phyloP scores from a whole-genome alignment of 345 rosid genomes.

The Theobroma cacao region DNA sequence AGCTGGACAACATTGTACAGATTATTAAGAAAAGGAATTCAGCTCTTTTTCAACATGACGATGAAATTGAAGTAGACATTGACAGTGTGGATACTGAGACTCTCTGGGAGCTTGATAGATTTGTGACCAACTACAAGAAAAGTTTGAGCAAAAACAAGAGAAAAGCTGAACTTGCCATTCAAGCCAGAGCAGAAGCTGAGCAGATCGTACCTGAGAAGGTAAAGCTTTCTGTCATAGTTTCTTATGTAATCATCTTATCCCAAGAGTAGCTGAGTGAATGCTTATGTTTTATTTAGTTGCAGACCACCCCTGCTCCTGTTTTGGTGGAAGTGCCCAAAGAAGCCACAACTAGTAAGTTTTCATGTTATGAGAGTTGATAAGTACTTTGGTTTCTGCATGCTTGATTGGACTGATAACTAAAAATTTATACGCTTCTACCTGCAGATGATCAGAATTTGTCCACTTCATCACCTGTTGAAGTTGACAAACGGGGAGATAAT shows the following conservation, averaged over 20 bases:
- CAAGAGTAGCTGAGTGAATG: background rate
- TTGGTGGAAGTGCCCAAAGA: slow-evolving; percentile 50
- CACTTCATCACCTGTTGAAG: slow-evolving; percentile 49
- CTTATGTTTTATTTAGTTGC: slow-evolving; percentile 19
- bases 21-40: slow-evolving; percentile 93
- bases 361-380: background rate
- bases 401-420: slow-evolving; percentile 16
- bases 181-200: slow-evolving; percentile 72
- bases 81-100: slow-evolving; percentile 97
- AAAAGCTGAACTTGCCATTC: slow-evolving; percentile 86
- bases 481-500: slow-evolving; percentile 55
- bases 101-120: slow-evolving; percentile 98
- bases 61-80: slow-evolving; percentile 96
- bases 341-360: slow-evolving; percentile 52
- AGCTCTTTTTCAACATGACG: slow-evolving; percentile 71
- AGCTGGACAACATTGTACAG: slow-evolving; percentile 89
- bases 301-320: slow-evolving; percentile 41
- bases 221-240: slow-evolving; percentile 11
- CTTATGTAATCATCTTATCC: background rate
- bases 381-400: background rate
- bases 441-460: slow-evolving; percentile 6
- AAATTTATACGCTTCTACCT: slow-evolving; percentile 7
- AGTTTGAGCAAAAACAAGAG: slow-evolving; percentile 96
- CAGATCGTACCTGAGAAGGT: slow-evolving; percentile 62
- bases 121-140: slow-evolving; percentile 91